Evolutionary conservation across 441 rosid genomes (phyloP), one percentile per base, ranked within the genome.

Genomic region (Flueggea neowawraea): DNA sequence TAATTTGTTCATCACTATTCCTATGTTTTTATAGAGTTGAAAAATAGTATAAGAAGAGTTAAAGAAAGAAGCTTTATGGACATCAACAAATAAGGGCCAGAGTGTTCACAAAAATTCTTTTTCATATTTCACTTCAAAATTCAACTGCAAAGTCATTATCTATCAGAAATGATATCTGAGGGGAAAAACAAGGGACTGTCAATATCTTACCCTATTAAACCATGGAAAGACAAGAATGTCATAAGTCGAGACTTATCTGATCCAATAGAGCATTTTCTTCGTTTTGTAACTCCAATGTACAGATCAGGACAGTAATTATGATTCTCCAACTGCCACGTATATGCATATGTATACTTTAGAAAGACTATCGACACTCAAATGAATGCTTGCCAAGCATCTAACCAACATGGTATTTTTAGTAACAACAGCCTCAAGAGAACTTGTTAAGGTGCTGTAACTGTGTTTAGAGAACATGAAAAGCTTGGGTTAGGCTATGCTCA

Each of bases 261-360:
- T 52, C 91, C 87, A 73, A 78, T 65, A 14, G 74, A 69, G 76
- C 75, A 79, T 66, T 72, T 86, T 70, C 92, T 80, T 69, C 71
- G 78, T 74, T 79, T 84, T 33, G 74, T 62, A 32, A 92, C 89
- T 47, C 96, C 89, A 14, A 92, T 76, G 68, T 78, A 88, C 36
- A 78, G 66, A 54, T 83, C 84, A 52, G 64, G 51, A 43, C 39
- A 61, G 65, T 62, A 78, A 12, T 71, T 31, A 22, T 12, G 72
- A 69, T 81, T 71, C 48, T 57, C 85, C 75, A 86, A 39, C 96
- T 88, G 80, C 47, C 68, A 73, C 48, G 64, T 52, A 44, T 51
- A 64, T 14, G 39, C 4, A 32, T 44, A 13, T 55, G 54, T 13
- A 54, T 28, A 51, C 13, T 9, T 2, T n/a, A 6, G 43, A 14